phyloP scores from a whole-genome alignment of 345 rosid genomes.

The Eucalyptus grandis region DNA sequence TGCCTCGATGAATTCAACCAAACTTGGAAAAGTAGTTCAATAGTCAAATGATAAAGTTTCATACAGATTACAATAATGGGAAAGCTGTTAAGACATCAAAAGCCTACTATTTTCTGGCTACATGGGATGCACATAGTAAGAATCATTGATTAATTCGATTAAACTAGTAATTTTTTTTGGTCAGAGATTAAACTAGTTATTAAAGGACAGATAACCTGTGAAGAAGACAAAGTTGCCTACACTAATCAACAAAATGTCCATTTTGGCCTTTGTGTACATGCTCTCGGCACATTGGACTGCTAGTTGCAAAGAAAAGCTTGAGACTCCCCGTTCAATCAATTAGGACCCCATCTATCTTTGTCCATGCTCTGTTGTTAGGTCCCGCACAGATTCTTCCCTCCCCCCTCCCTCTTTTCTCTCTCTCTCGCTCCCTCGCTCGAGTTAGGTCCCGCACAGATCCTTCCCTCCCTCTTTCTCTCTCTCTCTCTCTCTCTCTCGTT shows the following conservation, averaged over 20 bases:
- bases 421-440: no score
- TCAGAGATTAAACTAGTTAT: not conserved
- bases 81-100: not conserved
- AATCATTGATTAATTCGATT: not conserved
- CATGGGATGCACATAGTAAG: not conserved
- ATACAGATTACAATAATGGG: not conserved
- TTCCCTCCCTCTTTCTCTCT: no score
- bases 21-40: not conserved
- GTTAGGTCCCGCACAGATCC: no score
- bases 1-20: not conserved
- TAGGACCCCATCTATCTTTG: not conserved
- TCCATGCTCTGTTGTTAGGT: not conserved
- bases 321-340: not conserved
- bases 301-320: not conserved
- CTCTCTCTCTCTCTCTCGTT: not conserved
- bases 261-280: not conserved
- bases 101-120: not conserved
- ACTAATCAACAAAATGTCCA: not conserved
- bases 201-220: not conserved
- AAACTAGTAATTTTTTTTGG: not conserved
- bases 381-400: not conserved
- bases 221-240: not conserved
- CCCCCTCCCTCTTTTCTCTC: rapidly evolving
- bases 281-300: not conserved
- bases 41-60: not conserved